Conservation (phyloP, 257 asterid species). For the Orobanche coerulescens region DNA sequence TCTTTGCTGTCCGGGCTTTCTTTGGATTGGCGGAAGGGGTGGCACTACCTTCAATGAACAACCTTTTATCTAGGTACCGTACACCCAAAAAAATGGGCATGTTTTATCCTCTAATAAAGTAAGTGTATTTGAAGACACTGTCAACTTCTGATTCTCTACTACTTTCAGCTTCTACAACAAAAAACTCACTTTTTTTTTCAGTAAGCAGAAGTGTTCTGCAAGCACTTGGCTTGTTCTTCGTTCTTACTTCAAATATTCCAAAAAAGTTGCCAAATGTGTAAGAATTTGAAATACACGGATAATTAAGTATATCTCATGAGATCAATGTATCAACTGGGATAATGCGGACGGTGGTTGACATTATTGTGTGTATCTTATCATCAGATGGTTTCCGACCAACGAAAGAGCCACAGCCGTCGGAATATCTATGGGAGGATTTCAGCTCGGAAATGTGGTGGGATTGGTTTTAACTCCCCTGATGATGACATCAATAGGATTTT, state of each 20-base stretch:
- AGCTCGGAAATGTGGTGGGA: conserved; percentile 88
- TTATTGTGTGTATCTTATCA: neutral
- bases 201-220: too few relatives aligned
- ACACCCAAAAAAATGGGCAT: too few relatives aligned
- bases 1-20: conserved; percentile 78
- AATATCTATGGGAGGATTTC: conserved; percentile 95
- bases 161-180: too few relatives aligned
- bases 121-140: too few relatives aligned
- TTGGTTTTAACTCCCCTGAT: conserved; percentile 62
- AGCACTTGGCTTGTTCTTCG: too few relatives aligned
- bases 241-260: neutral
- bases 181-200: too few relatives aligned
- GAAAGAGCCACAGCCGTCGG: conserved; percentile 96
- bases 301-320: neutral
- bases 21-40: conserved; percentile 97
- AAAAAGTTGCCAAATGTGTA: neutral
- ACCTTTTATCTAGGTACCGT: conserved; percentile 69
- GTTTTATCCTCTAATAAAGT: too few relatives aligned
- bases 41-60: conserved; percentile 91
- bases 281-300: neutral
- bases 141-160: too few relatives aligned
- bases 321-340: neutral
- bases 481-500: conserved; percentile 63
- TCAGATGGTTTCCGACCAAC: conserved; percentile 83
- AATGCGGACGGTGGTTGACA: too few relatives aligned